These are phyloP conservation scores for Sicyos baderoa DNA, from an alignment of 306 rosid genomes.

Conservation along the genomic window DNA sequence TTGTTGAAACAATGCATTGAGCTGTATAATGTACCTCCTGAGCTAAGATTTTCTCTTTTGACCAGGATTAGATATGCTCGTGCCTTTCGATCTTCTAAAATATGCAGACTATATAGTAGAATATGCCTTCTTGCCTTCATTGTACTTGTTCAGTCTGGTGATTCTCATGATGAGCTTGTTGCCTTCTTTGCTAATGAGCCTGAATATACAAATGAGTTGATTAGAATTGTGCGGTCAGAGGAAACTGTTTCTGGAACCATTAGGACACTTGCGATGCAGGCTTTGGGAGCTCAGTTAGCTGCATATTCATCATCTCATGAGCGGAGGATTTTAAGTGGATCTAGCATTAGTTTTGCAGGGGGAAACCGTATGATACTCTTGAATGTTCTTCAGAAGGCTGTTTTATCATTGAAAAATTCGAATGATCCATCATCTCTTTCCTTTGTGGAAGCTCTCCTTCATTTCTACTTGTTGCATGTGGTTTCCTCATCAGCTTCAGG, in stretches of 20 bases:
- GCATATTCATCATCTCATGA: slow-evolving; percentile 82
- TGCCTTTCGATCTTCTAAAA: slow-evolving; percentile 72
- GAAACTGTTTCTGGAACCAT: slow-evolving; percentile 73
- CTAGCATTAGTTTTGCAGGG: slow-evolving; percentile 83
- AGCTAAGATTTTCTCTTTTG: slow-evolving; percentile 70
- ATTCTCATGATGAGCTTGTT: slow-evolving; percentile 84
- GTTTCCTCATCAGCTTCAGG: slow-evolving; percentile 91
- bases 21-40: slow-evolving; percentile 57
- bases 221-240: slow-evolving; percentile 86
- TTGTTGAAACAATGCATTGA: slow-evolving; percentile 76
- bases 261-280: slow-evolving; percentile 94
- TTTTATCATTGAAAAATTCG: slow-evolving; percentile 65
- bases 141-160: slow-evolving; percentile 86
- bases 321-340: slow-evolving; percentile 84
- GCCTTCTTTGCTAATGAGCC: slow-evolving; percentile 95
- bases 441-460: slow-evolving; percentile 96
- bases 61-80: slow-evolving; percentile 89
- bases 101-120: slow-evolving; percentile 73
- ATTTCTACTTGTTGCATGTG: slow-evolving; percentile 88
- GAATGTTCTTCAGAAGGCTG: slow-evolving; percentile 91
- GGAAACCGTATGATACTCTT: slow-evolving; percentile 89
- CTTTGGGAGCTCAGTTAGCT: slow-evolving; percentile 95
- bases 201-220: slow-evolving; percentile 82
- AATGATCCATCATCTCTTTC: slow-evolving; percentile 82
- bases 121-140: slow-evolving; percentile 90